Conservation (phyloP, 2,329 filamentous ascomycete species). For the Juglanconis oblonga region DNA sequence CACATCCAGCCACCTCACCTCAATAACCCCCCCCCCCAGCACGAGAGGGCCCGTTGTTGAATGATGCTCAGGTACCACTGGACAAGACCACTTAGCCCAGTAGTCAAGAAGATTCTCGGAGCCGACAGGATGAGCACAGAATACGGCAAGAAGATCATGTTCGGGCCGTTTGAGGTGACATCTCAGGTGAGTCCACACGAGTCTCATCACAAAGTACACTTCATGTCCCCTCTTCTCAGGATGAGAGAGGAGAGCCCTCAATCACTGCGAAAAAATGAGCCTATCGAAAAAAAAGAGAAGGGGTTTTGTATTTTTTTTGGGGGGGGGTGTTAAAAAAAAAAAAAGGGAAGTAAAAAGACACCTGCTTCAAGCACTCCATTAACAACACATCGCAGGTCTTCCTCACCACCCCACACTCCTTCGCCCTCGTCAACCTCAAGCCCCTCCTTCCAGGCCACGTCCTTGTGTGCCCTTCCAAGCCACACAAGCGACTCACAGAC, state of each 20-base stretch:
- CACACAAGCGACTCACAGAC: conserved; percentile 71
- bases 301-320: no score
- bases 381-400: conserved; percentile 64
- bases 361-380: no score
- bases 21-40: not conserved
- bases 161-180: conserved; percentile 75
- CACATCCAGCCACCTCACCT: not conserved
- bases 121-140: conserved; percentile 16
- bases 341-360: no score
- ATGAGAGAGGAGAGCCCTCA: no score
- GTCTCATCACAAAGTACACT: not conserved
- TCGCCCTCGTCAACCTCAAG: conserved; percentile 92
- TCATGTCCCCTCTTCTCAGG: not conserved
- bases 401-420: conserved; percentile 73
- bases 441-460: conserved; percentile 91
- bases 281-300: not conserved
- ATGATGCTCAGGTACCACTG: not conserved
- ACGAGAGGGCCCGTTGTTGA: not conserved
- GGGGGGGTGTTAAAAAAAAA: no score
- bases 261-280: no score
- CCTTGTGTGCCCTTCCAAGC: conserved; percentile 74
- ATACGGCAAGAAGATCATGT: conserved; percentile 46
- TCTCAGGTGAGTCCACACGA: conserved; percentile 55
- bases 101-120: not conserved
- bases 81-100: not conserved